Conservation (phyloP, 2,329 filamentous ascomycete genomes). For the Claviceps citrina region DNA sequence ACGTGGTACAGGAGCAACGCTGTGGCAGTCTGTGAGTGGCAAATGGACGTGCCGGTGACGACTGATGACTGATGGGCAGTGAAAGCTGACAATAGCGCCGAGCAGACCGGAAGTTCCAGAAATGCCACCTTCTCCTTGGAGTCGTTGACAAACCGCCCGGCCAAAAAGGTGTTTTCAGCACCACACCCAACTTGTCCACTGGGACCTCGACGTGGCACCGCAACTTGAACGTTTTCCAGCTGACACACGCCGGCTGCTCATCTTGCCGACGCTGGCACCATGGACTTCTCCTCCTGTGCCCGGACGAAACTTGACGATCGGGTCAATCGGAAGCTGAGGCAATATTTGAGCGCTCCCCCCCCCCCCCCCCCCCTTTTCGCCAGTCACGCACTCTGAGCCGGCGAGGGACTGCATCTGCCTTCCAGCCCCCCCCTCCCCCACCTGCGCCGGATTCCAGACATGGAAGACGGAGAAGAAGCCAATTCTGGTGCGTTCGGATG, state of each 20-base stretch:
- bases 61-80: no score
- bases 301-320: not conserved
- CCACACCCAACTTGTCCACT: not conserved
- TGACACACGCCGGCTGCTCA: not conserved
- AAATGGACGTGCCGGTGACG: no score
- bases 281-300: not conserved
- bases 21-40: not conserved
- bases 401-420: not conserved
- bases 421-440: not conserved
- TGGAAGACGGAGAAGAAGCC: not conserved
- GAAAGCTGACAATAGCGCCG: no score
- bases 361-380: not conserved
- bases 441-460: not conserved
- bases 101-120: no score
- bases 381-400: not conserved
- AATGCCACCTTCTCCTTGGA: not conserved
- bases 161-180: no score
- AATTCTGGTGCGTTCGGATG: not conserved
- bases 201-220: not conserved
- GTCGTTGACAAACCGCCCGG: not conserved
- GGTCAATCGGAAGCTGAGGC: no score
- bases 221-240: not conserved
- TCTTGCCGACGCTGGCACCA: not conserved
- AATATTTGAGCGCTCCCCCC: no score
- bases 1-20: not conserved